phyloP scores from a whole-genome alignment of 2,329 filamentous ascomycete genomes.

The Annulohypoxylon truncatum region DNA sequence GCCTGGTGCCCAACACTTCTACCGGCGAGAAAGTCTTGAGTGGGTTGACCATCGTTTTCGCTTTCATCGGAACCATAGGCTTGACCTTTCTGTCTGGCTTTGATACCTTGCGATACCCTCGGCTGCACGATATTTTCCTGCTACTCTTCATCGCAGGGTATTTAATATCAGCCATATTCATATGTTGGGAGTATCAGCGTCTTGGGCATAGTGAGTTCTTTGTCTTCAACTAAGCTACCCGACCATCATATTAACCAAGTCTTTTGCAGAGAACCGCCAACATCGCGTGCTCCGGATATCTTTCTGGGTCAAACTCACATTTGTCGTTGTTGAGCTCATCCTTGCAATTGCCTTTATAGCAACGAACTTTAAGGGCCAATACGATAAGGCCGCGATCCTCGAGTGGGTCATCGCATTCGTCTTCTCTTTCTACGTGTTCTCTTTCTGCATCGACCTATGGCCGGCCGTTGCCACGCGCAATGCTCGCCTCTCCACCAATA shows the following conservation, averaged over 20 bases:
- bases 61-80: conserved; percentile 80
- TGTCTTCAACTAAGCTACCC: background rate
- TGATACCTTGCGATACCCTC: conserved; percentile 77
- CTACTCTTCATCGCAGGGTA: conserved; percentile 88
- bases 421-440: conserved; percentile 88
- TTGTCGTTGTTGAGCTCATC: conserved; percentile 82
- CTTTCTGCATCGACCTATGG: conserved; percentile 87
- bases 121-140: conserved; percentile 80
- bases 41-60: conserved; percentile 71
- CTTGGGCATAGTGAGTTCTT: conserved; percentile 74
- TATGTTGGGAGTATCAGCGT: conserved; percentile 90
- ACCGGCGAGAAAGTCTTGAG: conserved; percentile 71
- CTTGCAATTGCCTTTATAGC: conserved; percentile 80
- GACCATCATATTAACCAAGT: background rate
- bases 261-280: conserved; percentile 72
- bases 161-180: conserved; percentile 84
- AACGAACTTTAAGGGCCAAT: conserved; percentile 59
- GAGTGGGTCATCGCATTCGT: conserved; percentile 85
- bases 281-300: conserved; percentile 78
- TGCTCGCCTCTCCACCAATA: conserved; percentile 42
- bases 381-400: conserved; percentile 78
- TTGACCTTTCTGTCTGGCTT: conserved; percentile 87
- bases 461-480: conserved; percentile 73
- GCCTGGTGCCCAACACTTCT: conserved; percentile 79
- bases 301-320: conserved; percentile 88